Evolutionary conservation across 208 protist genomes (phyloP).

Genomic region (Trichomonas vaginalis): DNA sequence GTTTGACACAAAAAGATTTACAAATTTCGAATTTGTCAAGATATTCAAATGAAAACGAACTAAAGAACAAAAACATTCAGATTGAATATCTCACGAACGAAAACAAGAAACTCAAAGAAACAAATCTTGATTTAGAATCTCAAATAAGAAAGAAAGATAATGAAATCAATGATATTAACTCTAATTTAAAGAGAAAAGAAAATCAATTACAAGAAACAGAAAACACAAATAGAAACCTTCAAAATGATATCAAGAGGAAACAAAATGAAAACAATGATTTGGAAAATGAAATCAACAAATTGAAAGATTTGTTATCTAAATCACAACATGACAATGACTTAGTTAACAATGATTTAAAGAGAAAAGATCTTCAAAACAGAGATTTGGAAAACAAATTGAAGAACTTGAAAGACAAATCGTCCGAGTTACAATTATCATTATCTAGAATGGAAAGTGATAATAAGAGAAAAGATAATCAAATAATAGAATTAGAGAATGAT

Average conservation of each 20-base stretch:
- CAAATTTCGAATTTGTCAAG: not conserved
- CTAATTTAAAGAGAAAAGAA: not conserved
- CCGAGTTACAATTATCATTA: no score
- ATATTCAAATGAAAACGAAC: not conserved
- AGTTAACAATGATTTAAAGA: no score
- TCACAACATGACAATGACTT: no score
- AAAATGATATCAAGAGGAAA: not conserved
- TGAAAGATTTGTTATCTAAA: not conserved
- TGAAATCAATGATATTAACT: not conserved
- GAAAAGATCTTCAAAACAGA: no score
- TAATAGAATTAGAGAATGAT: no score
- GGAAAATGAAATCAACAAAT: not conserved
- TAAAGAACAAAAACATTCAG: not conserved
- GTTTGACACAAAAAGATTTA: not conserved
- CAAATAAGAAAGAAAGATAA: not conserved
- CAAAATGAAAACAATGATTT: not conserved
- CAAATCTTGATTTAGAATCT: not conserved
- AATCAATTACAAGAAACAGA: not conserved
- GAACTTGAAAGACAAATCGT: no score
- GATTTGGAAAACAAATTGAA: no score
- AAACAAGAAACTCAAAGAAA: not conserved
- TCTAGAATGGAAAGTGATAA: no score
- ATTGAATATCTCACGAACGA: not conserved
- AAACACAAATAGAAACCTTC: not conserved
- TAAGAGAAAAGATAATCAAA: no score